Evolutionary conservation across 768 basidiomycete genomes (phyloP), one percentile per base, ranked within the genome.

Genomic region (Termitomyces sp.): DNA sequence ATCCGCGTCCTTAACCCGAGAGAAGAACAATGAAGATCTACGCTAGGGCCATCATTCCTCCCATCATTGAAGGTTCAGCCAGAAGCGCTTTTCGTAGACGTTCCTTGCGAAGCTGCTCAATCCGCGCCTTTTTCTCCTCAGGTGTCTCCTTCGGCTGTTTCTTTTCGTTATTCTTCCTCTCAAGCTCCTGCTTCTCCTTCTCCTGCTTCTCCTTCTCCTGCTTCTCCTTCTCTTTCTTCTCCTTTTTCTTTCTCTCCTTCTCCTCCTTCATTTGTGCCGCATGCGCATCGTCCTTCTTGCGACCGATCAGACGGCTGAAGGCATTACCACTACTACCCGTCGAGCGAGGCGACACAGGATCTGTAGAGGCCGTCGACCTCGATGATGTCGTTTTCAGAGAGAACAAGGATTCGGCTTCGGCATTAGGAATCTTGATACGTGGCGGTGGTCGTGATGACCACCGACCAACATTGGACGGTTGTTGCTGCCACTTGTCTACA

Each of bases 231-330:
- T 68, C 59, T 61, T 65, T 48, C 52, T 34, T 30, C 30, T 51
- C 80, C 69, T 57, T 62, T 64, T 81, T 54, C 67, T 67, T 80
- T 68, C 68, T 59, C 62, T 65, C 49, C 47, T 48, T 32, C 19
- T 50, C 27, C 9, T 45, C 46, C 30, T 52, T 53, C 12, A 57
- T 21, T 44, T 42, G 42, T 12, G 37, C 23, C 12, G 48, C 34
- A 37, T 55, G 44, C 27, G 53, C 23, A 23, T 49, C 55, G 51
- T 58, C 54, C 37, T 59, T 55, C 59, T 63, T 62, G 61, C 64
- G 44, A 52, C 53, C 64, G 61, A 57, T 56, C 17, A 68, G 61
- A 16, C 70, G 68, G 34, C 64, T 42, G 12, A 70, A 65, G 5
- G 65, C 54, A 40, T 58, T 54, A 34, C 52, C 60, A 25, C 51